phyloP scores from a whole-genome alignment of 805 yeast genomes.

The Ogataea nonfermentans region DNA sequence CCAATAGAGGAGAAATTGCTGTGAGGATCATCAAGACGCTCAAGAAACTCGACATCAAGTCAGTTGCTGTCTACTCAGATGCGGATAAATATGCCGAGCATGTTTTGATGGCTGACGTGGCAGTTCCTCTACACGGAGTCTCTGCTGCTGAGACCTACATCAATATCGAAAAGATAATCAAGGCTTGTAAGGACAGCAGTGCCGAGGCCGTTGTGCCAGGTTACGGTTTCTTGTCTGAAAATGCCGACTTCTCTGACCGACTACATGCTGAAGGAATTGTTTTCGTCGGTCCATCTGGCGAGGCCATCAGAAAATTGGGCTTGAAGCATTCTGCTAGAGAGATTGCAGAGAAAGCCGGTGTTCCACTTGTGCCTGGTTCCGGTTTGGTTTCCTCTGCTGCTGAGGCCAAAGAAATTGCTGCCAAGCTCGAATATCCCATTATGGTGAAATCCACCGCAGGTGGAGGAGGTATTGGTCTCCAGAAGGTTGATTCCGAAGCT shows the following conservation, averaged over 20 bases:
- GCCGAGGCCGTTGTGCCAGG: slow-evolving; percentile 98
- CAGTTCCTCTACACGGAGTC: slow-evolving; percentile 74
- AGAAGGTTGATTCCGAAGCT: slow-evolving; percentile 78
- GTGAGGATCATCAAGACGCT: slow-evolving; percentile 89
- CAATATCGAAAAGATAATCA: slow-evolving; percentile 77
- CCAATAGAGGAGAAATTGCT: slow-evolving; percentile 97
- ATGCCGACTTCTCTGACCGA: slow-evolving; percentile 92
- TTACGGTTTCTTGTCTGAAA: slow-evolving; percentile 93
- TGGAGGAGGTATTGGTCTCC: slow-evolving; percentile 98
- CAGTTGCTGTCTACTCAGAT: slow-evolving; percentile 90
- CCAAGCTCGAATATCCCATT: slow-evolving; percentile 75
- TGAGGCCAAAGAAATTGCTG: slow-evolving; percentile 78
- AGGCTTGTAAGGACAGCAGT: slow-evolving; percentile 78
- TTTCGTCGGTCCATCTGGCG: slow-evolving; percentile 96
- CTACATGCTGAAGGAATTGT: slow-evolving; percentile 79
- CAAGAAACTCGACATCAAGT: slow-evolving; percentile 69
- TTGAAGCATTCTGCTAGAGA: slow-evolving; percentile 96
- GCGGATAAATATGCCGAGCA: slow-evolving; percentile 88
- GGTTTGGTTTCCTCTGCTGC: slow-evolving; percentile 68
- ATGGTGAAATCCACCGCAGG: slow-evolving; percentile 99
- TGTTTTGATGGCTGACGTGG: slow-evolving; percentile 76
- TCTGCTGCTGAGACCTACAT: slow-evolving; percentile 92
- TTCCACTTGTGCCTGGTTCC: slow-evolving; percentile 97
- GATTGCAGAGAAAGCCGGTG: slow-evolving; percentile 87
- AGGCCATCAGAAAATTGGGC: slow-evolving; percentile 87